Base-by-base conservation (phyloP, 805 yeast genomes). In the Barnettozyma pratensis region DNA sequence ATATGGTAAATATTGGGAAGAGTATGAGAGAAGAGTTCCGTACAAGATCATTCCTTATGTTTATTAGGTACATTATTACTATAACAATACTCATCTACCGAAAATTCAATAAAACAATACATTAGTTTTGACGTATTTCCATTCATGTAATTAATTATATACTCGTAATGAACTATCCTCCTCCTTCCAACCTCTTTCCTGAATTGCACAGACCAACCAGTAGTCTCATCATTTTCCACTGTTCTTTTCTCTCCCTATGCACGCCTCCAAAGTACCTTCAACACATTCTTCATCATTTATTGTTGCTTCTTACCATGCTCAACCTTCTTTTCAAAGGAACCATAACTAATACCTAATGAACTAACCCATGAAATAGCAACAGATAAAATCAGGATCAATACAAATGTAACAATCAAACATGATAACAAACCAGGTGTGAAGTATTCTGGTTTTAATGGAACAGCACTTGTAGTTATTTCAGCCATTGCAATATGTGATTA, bases 1-100 rank as follows among this genome's bases (percentile, higher is more conserved):
- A 71, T 94, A 94, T 60, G 95, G 95, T 12, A 74, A 83, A 54
- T 76, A 82, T 39, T 94, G 99, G 99, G 77, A 72, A 46, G 82
- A 85, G 66, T 94, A 94, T 66, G 87, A 87, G 68, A 72, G 65
- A 50, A 62, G 67, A 54, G 99, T 94, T 32, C 97, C 96, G 12
- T 92, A 85, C 66, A 85, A 89, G 64, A 90, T 94, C 53, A 76
- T 94, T 54, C 99, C 99, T 5, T 90, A 83, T 59, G 68, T 94
- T 6, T 92, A 90, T 65, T 91, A 65, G 46, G 4, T 8, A 11
- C 3, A 19, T 19, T 19, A 19, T 19, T 19, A 19, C 19, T 19
- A 19, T 19, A 19, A 19, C 19, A 19, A 19, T 19, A 19, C 19
- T 2, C 19, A 19, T 19, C 19, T 19, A 19, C 19, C 19, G 5